phyloP scores from a whole-genome alignment of 139 green algal species.

The Micractinium conductrix region DNA sequence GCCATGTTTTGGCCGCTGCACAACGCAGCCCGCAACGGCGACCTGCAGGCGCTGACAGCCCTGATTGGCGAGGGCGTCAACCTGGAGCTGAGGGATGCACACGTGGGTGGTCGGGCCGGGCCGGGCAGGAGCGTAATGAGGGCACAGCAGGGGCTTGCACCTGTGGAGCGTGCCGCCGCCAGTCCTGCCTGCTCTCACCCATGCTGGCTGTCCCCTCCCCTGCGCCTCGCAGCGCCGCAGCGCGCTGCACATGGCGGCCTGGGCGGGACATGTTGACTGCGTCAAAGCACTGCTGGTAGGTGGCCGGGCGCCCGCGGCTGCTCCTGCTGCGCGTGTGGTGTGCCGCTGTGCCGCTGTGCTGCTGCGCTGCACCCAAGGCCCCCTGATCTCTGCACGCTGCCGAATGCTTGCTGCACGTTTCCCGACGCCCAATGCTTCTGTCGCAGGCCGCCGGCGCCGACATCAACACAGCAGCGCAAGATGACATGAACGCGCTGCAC shows the following conservation, averaged over 20 bases:
- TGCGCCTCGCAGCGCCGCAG: conserved; percentile 54
- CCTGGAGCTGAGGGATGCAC: conserved; percentile 52
- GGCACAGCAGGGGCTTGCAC: not conserved
- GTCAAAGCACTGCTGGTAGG: conserved; percentile 75
- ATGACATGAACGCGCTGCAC: conserved; percentile 83
- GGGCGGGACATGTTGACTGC: conserved; percentile 71
- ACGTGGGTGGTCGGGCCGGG: not conserved
- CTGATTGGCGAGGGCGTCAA: conserved; percentile 26
- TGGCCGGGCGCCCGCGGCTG: too few species aligned
- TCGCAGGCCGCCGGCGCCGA: conserved; percentile 54
- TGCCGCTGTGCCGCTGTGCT: too few species aligned
- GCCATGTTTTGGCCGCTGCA: conserved; percentile 54
- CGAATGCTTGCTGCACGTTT: too few species aligned
- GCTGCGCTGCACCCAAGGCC: too few species aligned
- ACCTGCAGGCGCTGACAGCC: conserved; percentile 37
- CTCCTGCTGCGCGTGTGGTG: too few species aligned
- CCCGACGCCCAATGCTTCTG: too few species aligned
- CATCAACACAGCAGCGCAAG: conserved; percentile 49
- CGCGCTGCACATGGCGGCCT: conserved; percentile 80
- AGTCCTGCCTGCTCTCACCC: too few species aligned
- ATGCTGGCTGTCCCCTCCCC: conserved; percentile 52
- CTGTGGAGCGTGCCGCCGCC: too few species aligned
- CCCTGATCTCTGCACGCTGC: too few species aligned
- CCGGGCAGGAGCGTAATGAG: not conserved
- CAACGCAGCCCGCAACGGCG: conserved; percentile 56